Percentiles rank a stretch among this genome's conserved stretches.
Evolutionary conservation across 228 moss, liverwort and hornwort species (phyloP).

Genomic region (Sphagnum magellanicum): DNA sequence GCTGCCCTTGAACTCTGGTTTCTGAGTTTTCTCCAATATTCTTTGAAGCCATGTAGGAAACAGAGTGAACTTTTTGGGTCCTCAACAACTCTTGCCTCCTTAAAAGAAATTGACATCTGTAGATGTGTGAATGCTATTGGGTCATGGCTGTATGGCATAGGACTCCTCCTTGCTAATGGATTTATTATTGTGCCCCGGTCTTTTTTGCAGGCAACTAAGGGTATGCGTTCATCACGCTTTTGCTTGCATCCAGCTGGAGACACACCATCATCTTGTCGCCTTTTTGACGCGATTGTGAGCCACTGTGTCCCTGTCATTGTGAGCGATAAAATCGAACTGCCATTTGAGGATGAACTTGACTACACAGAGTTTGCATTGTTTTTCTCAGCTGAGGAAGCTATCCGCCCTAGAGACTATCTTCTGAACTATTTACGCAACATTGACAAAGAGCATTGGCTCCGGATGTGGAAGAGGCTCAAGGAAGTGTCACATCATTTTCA

Average conservation of each 20-base stretch:
- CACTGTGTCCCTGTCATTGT: conserved; percentile 86
- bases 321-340: conserved; percentile 84
- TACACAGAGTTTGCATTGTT: conserved; percentile 66
- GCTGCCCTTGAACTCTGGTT: too few relatives aligned
- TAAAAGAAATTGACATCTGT: too few relatives aligned
- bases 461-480: conserved; percentile 39
- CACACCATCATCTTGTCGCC: conserved; percentile 87
- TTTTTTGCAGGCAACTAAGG: conserved; percentile 37
- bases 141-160: too few relatives aligned
- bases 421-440: conserved; percentile 27
- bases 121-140: too few relatives aligned
- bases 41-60: too few relatives aligned
- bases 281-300: conserved; percentile 83
- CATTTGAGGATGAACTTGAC: conserved; percentile 72
- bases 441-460: conserved; percentile 28
- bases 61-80: too few relatives aligned
- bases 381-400: conserved; percentile 42
- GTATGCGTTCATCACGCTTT: conserved; percentile 69
- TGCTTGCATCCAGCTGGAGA: conserved; percentile 91
- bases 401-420: conserved; percentile 32
- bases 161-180: too few relatives aligned
- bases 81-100: too few relatives aligned
- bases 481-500: conserved; percentile 52
- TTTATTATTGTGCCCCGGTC: too few relatives aligned
- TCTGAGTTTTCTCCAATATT: too few relatives aligned